Base-by-base conservation (phyloP, 345 rosid genomes). In the Rhizophora mangle region DNA sequence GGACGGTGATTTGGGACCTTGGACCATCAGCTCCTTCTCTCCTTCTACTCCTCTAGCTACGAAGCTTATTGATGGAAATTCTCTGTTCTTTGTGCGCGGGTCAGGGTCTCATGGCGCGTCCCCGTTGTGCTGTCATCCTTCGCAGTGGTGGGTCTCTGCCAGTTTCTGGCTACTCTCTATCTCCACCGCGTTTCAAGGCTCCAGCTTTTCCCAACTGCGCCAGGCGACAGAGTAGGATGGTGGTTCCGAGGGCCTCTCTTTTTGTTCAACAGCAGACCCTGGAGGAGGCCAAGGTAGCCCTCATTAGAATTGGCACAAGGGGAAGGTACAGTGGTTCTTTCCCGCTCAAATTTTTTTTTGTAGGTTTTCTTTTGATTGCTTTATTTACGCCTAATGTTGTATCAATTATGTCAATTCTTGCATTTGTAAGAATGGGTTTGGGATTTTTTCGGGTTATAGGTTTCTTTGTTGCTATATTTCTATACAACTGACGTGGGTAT, bases 261-360 rank as follows among this genome's bases (percentile, higher is more conserved):
- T 77, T 87, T 68, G 85, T 83, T 65, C 89, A 85, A 77, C 82
- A 78, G 68, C 77, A 80, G 69, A 76, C 79, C 67, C 74, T 43
- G 18, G 49, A 72, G 84, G 80, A 87, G 69, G 80, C 90, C 26
- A 87, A 86, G 71, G 86, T 87, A 22, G 83, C 91, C 27, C 77
- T 85, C 32, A 73, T 94, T 60, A 81, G 92, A 84, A 94, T 94
- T 67, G 98, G 98, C 37, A 94, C 98, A 15, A 78, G 98, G 71
- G 98, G 98, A 83, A 94, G 98, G 98, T 94, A 62, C 63, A 3
- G 6, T 22, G 18, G n/a, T 57, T 62, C 32, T 9, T 7, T 31
- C 43, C 0, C 22, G 1, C 68, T 19, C 24, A 6, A 0, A 6
- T 37, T n/a, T 53, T 6, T 6, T 15, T 32, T 10, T 60, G 6